These are phyloP conservation scores for Cladobotryum protrusum DNA, from an alignment of 2,329 filamentous ascomycete species.

Conservation along the genomic window DNA sequence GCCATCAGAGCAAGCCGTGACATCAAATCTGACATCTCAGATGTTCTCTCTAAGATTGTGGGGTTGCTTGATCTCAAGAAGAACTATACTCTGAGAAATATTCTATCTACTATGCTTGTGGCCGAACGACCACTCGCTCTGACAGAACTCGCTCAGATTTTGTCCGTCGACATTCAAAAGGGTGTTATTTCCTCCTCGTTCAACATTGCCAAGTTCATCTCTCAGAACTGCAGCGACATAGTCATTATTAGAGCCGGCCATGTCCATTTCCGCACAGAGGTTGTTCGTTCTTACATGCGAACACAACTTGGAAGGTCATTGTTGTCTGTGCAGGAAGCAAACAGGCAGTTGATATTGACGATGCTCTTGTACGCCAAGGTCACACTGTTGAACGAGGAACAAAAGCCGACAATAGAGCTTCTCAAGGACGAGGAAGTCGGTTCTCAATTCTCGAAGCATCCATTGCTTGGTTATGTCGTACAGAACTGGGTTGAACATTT, in stretches of 20 bases:
- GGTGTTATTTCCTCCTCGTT: background rate
- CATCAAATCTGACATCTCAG: conserved; percentile 7
- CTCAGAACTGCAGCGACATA: conserved; percentile 18
- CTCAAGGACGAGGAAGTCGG: conserved; percentile 17
- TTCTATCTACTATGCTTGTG: conserved; percentile 31
- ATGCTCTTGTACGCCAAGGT: conserved; percentile 31
- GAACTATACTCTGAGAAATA: conserved; percentile 14
- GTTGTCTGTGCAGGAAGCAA: conserved; percentile 27
- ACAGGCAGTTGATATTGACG: conserved; percentile 26
- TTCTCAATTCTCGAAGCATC: conserved; percentile 21
- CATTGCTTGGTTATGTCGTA: conserved; percentile 30
- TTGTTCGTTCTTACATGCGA: conserved; percentile 26
- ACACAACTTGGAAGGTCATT: conserved; percentile 29
- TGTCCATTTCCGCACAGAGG: conserved; percentile 32
- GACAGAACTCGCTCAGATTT: conserved; percentile 27
- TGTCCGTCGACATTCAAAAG: conserved; percentile 22
- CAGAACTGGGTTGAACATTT: conserved; percentile 32
- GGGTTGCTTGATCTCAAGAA: conserved; percentile 13
- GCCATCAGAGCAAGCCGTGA: conserved; percentile 9
- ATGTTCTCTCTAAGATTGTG: conserved; percentile 12
- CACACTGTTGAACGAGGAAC: conserved; percentile 20
- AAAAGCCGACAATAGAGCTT: background rate
- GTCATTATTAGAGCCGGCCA: conserved; percentile 28
- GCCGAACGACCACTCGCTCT: conserved; percentile 26
- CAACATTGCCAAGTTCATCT: conserved; percentile 16